Base-by-base conservation (phyloP, 352 stramenopile genomes). In the Phytophthora megakarya region DNA sequence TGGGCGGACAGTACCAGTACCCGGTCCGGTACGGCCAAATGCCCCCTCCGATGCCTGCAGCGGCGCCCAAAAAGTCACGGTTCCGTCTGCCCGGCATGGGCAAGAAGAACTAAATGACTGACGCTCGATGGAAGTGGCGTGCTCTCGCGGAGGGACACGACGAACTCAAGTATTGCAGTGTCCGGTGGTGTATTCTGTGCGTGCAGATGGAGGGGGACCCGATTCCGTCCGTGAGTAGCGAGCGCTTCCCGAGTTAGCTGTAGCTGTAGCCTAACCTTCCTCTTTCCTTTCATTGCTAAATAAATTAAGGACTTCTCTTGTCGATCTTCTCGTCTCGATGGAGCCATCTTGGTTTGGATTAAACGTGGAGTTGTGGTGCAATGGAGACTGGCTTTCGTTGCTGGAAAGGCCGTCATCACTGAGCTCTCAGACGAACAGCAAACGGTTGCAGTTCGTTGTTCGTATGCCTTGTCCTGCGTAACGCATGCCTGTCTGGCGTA, bases 101-200 rank as follows among this genome's bases (percentile, higher is more conserved):
- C 70, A 88, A 88, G 70, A 93, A 90, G 73, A 90, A 89, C 69
- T 91, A 84, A 84, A 65, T 37, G 47, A 22, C 75, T 74, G 40
- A 62, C 40, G 18, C 28, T 68, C 30, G 39, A 23, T 50, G 38
- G 35, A 51, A 67, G 52, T 40, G 45, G 51, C 55, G 33, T 65
- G 63, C 56, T 43, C 47, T 66, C 44, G 49, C 37, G 19, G 55
- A 48, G 19, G 40, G 21, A 53, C 46, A 55, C 40, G 38, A 52
- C 22, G 25, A 44, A 30, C 39, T 40, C 53, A 57, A 68, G 49
- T 74, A 53, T 60, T 49, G 55, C 28, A 21, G 35, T 64, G 44
- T 52, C 33, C 0, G 19, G 55, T 64, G 42, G 64, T 76, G 68
- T 70, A 67, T 64, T 67, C 49, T 71, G 54, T 58, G 54, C 47